Conservation (phyloP, 306 rosid genomes). For the Citrullus mucosospermus region DNA sequence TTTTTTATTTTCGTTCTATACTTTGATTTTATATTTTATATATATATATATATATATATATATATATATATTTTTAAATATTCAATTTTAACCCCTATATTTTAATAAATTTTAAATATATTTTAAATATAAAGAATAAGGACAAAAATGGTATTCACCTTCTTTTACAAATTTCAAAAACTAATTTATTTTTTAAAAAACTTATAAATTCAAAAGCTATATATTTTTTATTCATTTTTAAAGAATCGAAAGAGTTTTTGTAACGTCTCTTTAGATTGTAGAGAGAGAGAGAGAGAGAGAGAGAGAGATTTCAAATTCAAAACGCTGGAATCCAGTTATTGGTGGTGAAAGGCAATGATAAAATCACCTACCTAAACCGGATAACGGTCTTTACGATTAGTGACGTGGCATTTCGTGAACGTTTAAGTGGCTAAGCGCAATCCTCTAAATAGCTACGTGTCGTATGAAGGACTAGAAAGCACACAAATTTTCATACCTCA, state of each 20-base stretch:
- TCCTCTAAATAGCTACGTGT: not conserved
- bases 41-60: too few relatives aligned
- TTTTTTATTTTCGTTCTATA: not conserved
- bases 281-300: conserved; percentile 32
- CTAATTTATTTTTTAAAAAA: not conserved
- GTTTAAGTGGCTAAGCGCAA: not conserved
- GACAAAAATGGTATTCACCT: too few relatives aligned
- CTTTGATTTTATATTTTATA: too few relatives aligned
- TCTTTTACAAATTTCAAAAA: not conserved
- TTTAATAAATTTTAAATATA: too few relatives aligned
- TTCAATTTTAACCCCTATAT: too few relatives aligned
- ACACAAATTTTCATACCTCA: not conserved
- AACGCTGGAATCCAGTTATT: conserved; percentile 13
- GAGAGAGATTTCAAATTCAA: conserved; percentile 57
- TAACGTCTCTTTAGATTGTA: conserved; percentile 60
- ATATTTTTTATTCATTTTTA: not conserved
- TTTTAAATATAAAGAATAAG: too few relatives aligned
- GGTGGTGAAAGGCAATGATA: not conserved
- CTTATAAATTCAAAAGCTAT: not conserved
- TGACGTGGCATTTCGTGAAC: not conserved
- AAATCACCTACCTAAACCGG: not conserved
- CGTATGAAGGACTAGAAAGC: not conserved
- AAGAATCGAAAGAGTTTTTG: conserved; percentile 18
- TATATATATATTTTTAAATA: too few relatives aligned
- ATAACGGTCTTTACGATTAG: not conserved